Evolutionary conservation across 441 rosid species (phyloP), one percentile per base, ranked within the genome.

Genomic region (Gossypium laxum): DNA sequence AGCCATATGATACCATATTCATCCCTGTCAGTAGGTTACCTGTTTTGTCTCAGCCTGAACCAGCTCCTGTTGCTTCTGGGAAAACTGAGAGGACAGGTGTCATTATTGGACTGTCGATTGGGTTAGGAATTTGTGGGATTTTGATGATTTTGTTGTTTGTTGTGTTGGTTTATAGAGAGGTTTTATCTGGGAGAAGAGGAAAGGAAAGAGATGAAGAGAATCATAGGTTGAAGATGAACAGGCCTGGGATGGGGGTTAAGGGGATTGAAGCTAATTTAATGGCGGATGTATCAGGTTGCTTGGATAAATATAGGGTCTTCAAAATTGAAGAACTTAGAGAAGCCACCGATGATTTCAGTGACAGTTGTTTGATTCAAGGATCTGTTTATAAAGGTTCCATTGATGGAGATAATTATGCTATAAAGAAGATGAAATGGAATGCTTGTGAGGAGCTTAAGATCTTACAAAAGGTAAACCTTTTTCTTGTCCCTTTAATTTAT

Each of bases 381-480:
- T 89, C 90, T 58, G 91, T 89, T 15, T 85, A 84, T 73, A 82
- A 78, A 76, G 91, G 89, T 0, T 73, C 61, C 71, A 79, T 89
- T 58, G 59, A 81, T 28, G 93, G 83, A 34, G 86, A 82, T 72
- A 66, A 74, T 28, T 83, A 75, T 75, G 91, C 94, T 48, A 84
- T 89, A 81, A 85, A 89, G 85, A 82, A 84, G 84, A 87, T 89
- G 89, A 85, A 80, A 55, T 85, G 90, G 93, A 85, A 89, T 71
- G 89, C 91, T 45, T 65, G 11, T 43, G 91, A 89, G 72, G 93
- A 89, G 86, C 86, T 89, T 79, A 87, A 82, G 83, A 87, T 89
- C 75, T 78, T 87, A 73, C 88, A 87, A 63, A 85, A 87, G 89
- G 91, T 89, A 85, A 57, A 14, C 11, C 22, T 11, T 5, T 17